Base-by-base conservation (phyloP, 140 eudicot genomes). In the Senecio squalidus region DNA sequence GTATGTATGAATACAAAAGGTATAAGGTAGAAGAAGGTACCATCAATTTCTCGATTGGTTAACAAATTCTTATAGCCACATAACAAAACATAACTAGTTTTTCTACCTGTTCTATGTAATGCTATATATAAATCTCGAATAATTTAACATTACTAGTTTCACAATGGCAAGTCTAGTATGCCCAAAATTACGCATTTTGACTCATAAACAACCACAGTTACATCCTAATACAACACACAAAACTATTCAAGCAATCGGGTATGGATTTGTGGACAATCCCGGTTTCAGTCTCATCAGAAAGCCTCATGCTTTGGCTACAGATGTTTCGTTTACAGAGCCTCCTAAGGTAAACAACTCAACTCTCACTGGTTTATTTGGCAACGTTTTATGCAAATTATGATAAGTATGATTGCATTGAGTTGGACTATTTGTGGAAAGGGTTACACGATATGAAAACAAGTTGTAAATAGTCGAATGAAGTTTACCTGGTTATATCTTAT, bases 21-120 rank as follows among this genome's bases (percentile, higher is more conserved):
- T 16, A 13, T 55, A 67, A 23, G 34, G 40, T 52, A 22, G 31
- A 45, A 18, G 28, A 2, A 59, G 14, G 22, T 26, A 69, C 55
- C 45, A 50, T 58, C 40, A 28, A 60, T 60, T 55, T 60, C 16
- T 38, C 14, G 55, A 60, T 53, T n/a, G 28, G 34, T 46, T 36
- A 55, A 62, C 66, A 63, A 63, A 15, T 46, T 34, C 45, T 71
- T 71, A 71, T 71, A 71, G 28, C 77, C 77, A 71, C 71, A 71
- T 63, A 71, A 55, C 60, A 33, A 13, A 55, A 9, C 10, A 39
- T 25, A 51, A 55, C 9, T 33, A 9, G 24, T 52, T 33, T 20
- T 28, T 31, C 68, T 22, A 33, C 13, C 15, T 46, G 4, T 23
- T 36, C 3, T 27, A 57, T 40, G 56, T 48, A 27, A 29, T 45